Evolutionary conservation across 2,329 filamentous ascomycete genomes (phyloP).

Genomic region (Sclerotinia trifoliorum): DNA sequence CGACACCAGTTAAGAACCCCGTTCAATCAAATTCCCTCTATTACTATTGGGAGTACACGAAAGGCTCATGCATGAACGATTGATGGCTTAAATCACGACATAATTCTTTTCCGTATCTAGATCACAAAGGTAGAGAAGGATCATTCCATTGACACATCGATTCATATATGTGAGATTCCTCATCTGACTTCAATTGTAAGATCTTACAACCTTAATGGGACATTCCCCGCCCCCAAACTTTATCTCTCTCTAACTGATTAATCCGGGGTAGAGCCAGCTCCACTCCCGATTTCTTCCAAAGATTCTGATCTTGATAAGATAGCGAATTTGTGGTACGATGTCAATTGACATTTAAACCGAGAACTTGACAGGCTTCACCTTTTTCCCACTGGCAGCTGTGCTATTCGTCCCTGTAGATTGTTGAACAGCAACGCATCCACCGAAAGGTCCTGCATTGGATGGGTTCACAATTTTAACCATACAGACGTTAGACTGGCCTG

Average conservation of each 20-base stretch:
- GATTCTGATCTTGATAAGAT: background rate
- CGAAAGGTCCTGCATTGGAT: slow-evolving; percentile 45
- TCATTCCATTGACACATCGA: slow-evolving; percentile 10
- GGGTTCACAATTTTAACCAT: slow-evolving; percentile 47
- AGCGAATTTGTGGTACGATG: background rate
- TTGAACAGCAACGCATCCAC: slow-evolving; percentile 45
- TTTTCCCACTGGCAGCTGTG: slow-evolving; percentile 18
- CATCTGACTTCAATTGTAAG: background rate
- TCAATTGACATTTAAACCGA: background rate
- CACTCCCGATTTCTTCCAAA: background rate
- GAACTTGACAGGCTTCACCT: background rate
- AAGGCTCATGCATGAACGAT: slow-evolving; percentile 13
- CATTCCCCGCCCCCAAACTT: background rate
- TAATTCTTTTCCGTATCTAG: background rate
- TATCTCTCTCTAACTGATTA: background rate
- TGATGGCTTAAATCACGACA: slow-evolving; percentile 11
- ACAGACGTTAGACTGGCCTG: slow-evolving; percentile 42
- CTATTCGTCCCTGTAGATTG: slow-evolving; percentile 22
- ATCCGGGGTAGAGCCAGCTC: slow-evolving; percentile 14
- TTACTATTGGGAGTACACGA: background rate
- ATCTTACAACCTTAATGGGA: background rate
- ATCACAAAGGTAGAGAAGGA: background rate
- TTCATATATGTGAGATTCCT: background rate
- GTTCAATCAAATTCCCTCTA: background rate
- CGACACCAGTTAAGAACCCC: background rate